phyloP scores from a whole-genome alignment of 108 stramenopile genomes.

The Tribonema minus region DNA sequence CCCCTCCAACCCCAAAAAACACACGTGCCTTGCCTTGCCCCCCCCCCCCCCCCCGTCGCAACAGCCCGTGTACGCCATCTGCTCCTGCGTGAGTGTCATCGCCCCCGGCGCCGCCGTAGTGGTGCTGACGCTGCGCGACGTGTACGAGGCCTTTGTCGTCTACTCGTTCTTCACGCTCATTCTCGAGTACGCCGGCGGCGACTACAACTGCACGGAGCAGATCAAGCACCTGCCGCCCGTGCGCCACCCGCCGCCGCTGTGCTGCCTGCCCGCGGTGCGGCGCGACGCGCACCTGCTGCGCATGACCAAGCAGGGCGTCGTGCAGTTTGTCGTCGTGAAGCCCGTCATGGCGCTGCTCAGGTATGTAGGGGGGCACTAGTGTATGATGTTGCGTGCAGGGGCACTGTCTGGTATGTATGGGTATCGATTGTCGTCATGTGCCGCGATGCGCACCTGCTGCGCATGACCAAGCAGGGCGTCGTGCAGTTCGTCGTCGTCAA shows the following conservation, averaged over 20 bases:
- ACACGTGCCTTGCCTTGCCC: no score
- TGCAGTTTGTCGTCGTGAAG: conserved; percentile 58
- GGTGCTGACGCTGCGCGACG: conserved; percentile 47
- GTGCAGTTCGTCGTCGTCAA: conserved; percentile 57
- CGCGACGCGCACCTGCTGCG: conserved; percentile 30
- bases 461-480: conserved; percentile 40
- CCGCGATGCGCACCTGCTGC: background rate
- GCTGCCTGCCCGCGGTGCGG: conserved; percentile 34
- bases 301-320: conserved; percentile 37
- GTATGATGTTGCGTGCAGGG: no score
- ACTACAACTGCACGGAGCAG: conserved; percentile 47
- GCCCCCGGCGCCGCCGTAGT: conserved; percentile 25
- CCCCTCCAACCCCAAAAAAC: no score
- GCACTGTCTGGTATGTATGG: no score
- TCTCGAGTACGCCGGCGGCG: conserved; percentile 53
- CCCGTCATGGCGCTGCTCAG: conserved; percentile 50
- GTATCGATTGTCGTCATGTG: no score
- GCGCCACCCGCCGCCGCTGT: conserved; percentile 15
- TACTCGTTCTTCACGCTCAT: conserved; percentile 58
- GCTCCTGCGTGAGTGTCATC: conserved; percentile 39
- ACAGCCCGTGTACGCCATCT: conserved; percentile 40
- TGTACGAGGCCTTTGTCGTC: conserved; percentile 60
- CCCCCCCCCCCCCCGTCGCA: no score
- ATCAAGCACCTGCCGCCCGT: conserved; percentile 44
- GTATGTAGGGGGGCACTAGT: no score